phyloP scores from a whole-genome alignment of 768 basidiomycete genomes.

The Tylopilus sp. region DNA sequence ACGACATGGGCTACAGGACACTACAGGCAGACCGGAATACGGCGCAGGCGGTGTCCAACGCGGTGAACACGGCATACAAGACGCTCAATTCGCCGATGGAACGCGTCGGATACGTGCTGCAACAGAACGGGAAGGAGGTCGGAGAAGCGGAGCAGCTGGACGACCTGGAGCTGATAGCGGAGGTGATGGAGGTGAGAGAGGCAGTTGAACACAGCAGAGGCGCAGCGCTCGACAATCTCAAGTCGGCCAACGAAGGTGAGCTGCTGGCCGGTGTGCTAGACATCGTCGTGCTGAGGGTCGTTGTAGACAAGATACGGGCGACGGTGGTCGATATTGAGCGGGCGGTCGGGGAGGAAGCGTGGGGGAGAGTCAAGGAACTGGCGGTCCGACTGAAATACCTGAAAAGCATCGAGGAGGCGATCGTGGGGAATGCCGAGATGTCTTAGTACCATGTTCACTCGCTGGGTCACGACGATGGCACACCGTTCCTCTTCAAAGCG shows the following conservation, averaged over 20 bases:
- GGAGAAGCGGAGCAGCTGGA: conserved; percentile 70
- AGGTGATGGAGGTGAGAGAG: conserved; percentile 79
- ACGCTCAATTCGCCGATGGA: conserved; percentile 67
- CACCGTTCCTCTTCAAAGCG: conserved; percentile 15
- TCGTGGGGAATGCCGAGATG: conserved; percentile 25
- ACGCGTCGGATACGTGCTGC: conserved; percentile 80
- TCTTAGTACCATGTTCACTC: neutral
- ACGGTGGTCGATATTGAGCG: conserved; percentile 45
- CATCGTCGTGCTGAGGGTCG: neutral
- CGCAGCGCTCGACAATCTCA: conserved; percentile 48
- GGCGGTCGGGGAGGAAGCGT: conserved; percentile 50
- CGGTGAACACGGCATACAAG: conserved; percentile 81
- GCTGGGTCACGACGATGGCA: neutral
- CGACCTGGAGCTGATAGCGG: conserved; percentile 66
- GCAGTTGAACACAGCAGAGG: conserved; percentile 58
- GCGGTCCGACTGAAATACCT: conserved; percentile 76
- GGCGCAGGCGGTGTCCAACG: conserved; percentile 51
- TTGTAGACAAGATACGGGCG: conserved; percentile 49
- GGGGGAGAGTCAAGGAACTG: conserved; percentile 52
- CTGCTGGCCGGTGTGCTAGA: conserved; percentile 3
- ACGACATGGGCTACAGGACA: conserved; percentile 8
- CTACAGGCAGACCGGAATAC: conserved; percentile 21
- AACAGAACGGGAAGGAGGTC: conserved; percentile 52
- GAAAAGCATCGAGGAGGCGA: conserved; percentile 49
- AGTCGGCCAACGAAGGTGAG: conserved; percentile 55